These are phyloP conservation scores for Terfezia boudieri DNA, from an alignment of 495 filamentous ascomycete genomes.

Conservation along the genomic window DNA sequence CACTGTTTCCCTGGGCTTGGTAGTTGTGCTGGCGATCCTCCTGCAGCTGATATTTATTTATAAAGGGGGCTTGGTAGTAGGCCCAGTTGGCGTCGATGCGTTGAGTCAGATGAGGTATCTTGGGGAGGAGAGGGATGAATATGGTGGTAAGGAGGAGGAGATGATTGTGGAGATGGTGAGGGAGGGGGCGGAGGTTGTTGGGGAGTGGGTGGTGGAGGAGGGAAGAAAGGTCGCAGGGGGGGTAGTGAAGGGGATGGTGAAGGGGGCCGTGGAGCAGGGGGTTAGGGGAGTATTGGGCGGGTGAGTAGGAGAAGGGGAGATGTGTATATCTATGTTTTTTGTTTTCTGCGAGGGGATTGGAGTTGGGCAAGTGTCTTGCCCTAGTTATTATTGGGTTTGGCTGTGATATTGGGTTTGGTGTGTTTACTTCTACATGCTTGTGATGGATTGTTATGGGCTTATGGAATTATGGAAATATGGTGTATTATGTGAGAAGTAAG, in stretches of 20 bases:
- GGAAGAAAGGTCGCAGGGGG: constrained; percentile 1
- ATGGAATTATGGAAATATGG: too few species aligned
- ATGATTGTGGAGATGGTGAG: background rate
- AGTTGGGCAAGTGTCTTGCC: too few species aligned
- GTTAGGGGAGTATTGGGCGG: too few species aligned
- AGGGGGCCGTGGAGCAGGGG: background rate
- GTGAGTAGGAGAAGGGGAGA: too few species aligned
- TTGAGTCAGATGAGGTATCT: too few species aligned
- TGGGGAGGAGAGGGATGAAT: background rate
- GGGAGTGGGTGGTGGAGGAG: constrained; percentile 12
- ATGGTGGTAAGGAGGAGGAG: background rate
- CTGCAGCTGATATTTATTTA: constrained; percentile 13
- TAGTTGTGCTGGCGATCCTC: constrained; percentile 10
- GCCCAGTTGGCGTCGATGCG: background rate
- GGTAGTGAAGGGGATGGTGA: background rate
- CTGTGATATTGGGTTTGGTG: too few species aligned
- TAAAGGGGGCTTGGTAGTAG: background rate
- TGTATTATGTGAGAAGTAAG: background rate
- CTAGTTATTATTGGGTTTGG: too few species aligned
- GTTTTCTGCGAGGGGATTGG: too few species aligned
- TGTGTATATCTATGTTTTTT: too few species aligned
- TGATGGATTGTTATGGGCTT: too few species aligned
- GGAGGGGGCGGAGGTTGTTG: background rate
- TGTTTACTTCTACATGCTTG: too few species aligned
- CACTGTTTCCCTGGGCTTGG: constrained; percentile 10